These are phyloP conservation scores for Aspergillus puulaauensis DNA, from an alignment of 2,329 filamentous ascomycete species.

Conservation along the genomic window DNA sequence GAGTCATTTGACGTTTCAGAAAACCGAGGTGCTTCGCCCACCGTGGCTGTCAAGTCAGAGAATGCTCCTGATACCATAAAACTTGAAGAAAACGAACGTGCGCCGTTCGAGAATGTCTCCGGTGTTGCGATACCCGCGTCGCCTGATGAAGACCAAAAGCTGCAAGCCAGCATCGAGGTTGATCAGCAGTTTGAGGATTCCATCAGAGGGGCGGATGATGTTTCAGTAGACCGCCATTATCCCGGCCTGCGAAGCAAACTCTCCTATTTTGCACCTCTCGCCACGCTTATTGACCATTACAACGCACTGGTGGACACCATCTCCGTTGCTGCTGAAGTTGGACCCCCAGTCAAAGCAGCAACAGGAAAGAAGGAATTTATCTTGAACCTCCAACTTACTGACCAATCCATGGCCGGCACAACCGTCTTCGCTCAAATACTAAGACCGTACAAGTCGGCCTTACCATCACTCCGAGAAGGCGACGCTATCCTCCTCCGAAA, in stretches of 20 bases:
- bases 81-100: conserved; percentile 2
- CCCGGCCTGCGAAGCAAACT: conserved; percentile 41
- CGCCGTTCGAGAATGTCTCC: neutral
- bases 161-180: conserved; percentile 11
- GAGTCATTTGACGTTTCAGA: neutral
- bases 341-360: conserved; percentile 32
- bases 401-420: conserved; percentile 43
- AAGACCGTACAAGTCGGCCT: conserved; percentile 36
- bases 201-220: conserved; percentile 7
- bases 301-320: conserved; percentile 42
- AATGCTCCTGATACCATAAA: neutral
- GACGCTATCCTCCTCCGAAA: conserved; percentile 47
- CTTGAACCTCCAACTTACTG: conserved; percentile 43
- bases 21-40: neutral
- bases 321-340: conserved; percentile 38
- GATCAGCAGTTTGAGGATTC: conserved; percentile 8
- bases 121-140: neutral
- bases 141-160: conserved; percentile 3
- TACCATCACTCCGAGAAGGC: conserved; percentile 40
- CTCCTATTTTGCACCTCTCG: conserved; percentile 45
- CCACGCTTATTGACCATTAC: conserved; percentile 44
- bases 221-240: conserved; percentile 27
- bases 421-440: conserved; percentile 43
- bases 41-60: conserved; percentile 1
- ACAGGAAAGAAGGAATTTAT: conserved; percentile 42